Conservation (phyloP, 208 protist species). For the Trypanosoma brucei region DNA sequence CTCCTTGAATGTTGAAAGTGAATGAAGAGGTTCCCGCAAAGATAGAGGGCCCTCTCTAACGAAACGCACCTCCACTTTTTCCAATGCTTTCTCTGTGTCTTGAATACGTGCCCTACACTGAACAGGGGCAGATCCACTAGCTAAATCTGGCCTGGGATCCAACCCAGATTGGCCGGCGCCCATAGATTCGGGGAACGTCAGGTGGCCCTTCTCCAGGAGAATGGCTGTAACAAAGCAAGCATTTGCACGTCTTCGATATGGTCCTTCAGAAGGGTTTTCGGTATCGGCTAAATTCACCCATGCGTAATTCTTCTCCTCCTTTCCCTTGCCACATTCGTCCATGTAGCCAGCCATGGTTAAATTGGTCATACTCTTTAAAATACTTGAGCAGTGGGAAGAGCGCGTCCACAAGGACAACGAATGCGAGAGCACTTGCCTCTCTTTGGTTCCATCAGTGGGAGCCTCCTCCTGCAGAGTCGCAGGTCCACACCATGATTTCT, state of each 20-base stretch:
- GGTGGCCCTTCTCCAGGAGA: constrained; percentile 5
- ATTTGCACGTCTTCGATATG: constrained; percentile 9
- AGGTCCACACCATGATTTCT: neutral
- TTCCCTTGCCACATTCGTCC: neutral
- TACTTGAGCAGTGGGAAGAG: neutral
- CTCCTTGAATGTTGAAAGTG: constrained; percentile 13
- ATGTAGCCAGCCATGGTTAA: neutral
- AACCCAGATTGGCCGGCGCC: constrained; percentile 7
- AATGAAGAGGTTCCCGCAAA: constrained; percentile 6
- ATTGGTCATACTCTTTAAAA: neutral
- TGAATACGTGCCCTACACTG: constrained; percentile 9
- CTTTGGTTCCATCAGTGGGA: neutral
- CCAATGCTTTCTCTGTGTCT: constrained; percentile 10
- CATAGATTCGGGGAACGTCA: constrained; percentile 19
- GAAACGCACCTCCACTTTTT: constrained; percentile 2
- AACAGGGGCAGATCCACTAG: neutral
- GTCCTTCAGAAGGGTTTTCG: neutral
- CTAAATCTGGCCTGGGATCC: neutral
- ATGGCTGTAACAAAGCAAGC: constrained; percentile 13
- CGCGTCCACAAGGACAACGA: neutral
- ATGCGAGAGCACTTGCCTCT: neutral
- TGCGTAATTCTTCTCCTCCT: neutral
- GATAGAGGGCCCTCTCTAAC: constrained; percentile 6
- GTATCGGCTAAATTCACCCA: no score
- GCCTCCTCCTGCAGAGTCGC: neutral